Evolutionary conservation across 352 stramenopile genomes (phyloP).

Genomic region (Thraustochytrium striatum): DNA sequence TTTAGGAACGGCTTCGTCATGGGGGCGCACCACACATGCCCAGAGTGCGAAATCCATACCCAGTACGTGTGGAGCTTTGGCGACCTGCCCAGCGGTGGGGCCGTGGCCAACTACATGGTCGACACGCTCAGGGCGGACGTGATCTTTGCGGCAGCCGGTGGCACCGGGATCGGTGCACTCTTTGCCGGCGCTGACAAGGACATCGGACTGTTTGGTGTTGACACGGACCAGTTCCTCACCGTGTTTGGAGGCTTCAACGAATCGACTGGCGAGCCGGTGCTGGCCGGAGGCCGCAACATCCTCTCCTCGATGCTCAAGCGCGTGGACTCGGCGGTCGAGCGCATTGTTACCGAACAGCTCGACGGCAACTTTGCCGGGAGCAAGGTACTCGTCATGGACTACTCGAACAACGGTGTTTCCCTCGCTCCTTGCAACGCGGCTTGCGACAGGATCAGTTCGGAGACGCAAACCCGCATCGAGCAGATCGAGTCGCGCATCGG

Average conservation of each 20-base stretch:
- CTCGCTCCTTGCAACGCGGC: not conserved
- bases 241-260: too few species aligned
- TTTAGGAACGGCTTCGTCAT: not conserved
- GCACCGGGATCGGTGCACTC: not conserved
- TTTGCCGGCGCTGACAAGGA: not conserved
- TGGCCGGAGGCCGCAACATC: not conserved
- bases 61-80: too few species aligned
- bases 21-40: not conserved
- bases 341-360: not conserved
- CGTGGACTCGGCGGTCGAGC: not conserved
- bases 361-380: not conserved
- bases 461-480: not conserved
- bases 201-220: not conserved
- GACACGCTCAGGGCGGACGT: not conserved
- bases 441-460: not conserved
- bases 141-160: not conserved
- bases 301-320: not conserved
- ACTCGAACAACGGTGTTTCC: not conserved
- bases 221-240: not conserved
- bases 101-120: not conserved
- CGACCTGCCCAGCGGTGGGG: not conserved
- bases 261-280: too few species aligned
- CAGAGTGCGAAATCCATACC: not conserved
- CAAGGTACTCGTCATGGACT: not conserved
- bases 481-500: not conserved